A percentile compares a stretch with the other conserved stretches of the same genome.
Evolutionary conservation across 352 stramenopile genomes (phyloP).

Genomic region (Globisporangium spiculum): DNA sequence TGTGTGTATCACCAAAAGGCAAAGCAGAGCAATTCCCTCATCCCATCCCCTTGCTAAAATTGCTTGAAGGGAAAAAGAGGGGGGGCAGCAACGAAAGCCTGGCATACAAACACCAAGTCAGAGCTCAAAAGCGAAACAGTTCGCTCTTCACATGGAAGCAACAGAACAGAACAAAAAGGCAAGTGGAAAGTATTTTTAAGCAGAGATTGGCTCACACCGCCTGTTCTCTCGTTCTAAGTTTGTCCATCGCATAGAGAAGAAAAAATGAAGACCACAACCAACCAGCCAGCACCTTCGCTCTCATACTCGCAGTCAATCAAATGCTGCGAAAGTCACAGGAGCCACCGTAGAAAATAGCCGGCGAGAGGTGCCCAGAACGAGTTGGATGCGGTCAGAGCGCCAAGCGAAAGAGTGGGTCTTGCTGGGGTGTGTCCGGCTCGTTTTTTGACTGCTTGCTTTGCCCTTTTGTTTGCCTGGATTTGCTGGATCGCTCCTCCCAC

Average conservation of each 20-base stretch:
- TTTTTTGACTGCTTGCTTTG: neutral
- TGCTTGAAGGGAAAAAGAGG: neutral
- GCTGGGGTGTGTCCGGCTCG: neutral
- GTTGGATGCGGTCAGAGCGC: neutral
- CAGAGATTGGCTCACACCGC: neutral
- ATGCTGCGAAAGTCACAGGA: neutral
- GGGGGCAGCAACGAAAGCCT: slow-evolving; percentile 11
- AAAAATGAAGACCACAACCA: neutral
- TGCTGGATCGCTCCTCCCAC: neutral
- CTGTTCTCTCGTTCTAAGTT: neutral
- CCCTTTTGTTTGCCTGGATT: neutral
- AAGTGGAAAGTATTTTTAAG: neutral
- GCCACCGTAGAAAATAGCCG: neutral
- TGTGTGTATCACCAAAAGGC: slow-evolving; percentile 1
- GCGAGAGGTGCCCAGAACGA: neutral
- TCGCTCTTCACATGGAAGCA: neutral
- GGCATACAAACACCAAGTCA: slow-evolving; percentile 8
- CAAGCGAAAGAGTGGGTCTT: neutral
- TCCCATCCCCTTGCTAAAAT: slow-evolving; percentile 5
- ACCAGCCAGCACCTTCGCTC: neutral
- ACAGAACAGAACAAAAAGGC: slow-evolving; percentile 9
- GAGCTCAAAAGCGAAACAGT: neutral
- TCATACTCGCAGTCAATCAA: neutral
- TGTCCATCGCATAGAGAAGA: neutral
- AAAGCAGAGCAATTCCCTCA: neutral